These are phyloP conservation scores for Phaffomyces antillensis DNA, from an alignment of 805 yeast species.

Conservation along the genomic window DNA sequence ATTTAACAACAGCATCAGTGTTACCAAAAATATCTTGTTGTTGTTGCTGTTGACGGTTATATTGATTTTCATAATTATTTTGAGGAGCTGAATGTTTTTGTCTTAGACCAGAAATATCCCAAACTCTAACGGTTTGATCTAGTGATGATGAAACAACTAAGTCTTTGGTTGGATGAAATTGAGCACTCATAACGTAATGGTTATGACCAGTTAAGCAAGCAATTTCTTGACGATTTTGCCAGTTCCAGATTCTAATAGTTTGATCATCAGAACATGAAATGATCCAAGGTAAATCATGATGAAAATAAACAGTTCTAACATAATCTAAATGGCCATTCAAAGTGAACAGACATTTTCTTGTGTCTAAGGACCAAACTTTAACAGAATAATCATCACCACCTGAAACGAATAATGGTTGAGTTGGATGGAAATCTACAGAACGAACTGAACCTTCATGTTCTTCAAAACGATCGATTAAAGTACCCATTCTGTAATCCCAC, in stretches of 20 bases:
- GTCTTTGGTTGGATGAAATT: slow-evolving; percentile 94
- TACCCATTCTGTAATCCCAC: slow-evolving; percentile 99
- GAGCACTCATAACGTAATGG: slow-evolving; percentile 97
- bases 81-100: slow-evolving; percentile 90
- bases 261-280: slow-evolving; percentile 95
- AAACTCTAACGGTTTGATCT: slow-evolving; percentile 97
- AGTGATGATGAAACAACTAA: slow-evolving; percentile 90
- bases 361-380: slow-evolving; percentile 91
- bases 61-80: slow-evolving; percentile 35
- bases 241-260: slow-evolving; percentile 97
- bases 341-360: slow-evolving; percentile 90
- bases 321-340: slow-evolving; percentile 92
- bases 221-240: slow-evolving; percentile 97
- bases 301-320: slow-evolving; percentile 90
- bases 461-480: slow-evolving; percentile 90
- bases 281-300: slow-evolving; percentile 95
- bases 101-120: slow-evolving; percentile 95
- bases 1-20: slow-evolving; percentile 90
- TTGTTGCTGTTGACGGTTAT: slow-evolving; percentile 51
- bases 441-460: slow-evolving; percentile 99
- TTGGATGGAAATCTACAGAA: slow-evolving; percentile 92
- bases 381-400: slow-evolving; percentile 96
- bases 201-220: slow-evolving; percentile 97
- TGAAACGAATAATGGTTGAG: slow-evolving; percentile 94
- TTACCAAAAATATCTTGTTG: slow-evolving; percentile 93